Evolutionary conservation across 2,329 filamentous ascomycete species (phyloP).

Genomic region (Aspergillus sp.): DNA sequence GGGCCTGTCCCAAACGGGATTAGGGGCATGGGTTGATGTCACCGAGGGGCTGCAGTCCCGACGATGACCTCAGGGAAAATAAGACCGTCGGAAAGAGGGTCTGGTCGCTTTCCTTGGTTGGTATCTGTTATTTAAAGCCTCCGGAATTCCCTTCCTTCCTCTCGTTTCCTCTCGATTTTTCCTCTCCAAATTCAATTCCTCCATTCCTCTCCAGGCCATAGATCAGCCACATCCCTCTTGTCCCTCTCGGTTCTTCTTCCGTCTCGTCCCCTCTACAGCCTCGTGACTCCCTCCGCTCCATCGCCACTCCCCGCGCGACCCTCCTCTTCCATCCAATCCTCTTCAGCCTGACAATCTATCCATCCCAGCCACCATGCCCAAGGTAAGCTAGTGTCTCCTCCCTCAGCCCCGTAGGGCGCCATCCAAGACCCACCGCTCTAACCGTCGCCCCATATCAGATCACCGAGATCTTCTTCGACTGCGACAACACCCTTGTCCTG

Average conservation of each 20-base stretch:
- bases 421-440: conserved; percentile 15
- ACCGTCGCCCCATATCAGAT: conserved; percentile 47
- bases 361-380: conserved; percentile 28
- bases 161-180: not conserved
- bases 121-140: not conserved
- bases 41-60: too few species aligned
- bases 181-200: not conserved
- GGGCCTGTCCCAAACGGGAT: too few species aligned
- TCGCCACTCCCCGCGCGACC: not conserved
- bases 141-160: not conserved
- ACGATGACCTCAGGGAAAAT: too few species aligned
- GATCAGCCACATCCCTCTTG: not conserved
- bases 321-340: conserved; percentile 2
- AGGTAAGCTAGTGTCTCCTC: conserved; percentile 26
- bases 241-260: not conserved
- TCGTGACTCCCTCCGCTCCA: not conserved
- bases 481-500: conserved; percentile 87
- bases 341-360: conserved; percentile 7
- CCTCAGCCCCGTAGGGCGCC: not conserved
- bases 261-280: not conserved
- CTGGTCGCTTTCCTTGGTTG: too few species aligned
- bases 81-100: too few species aligned
- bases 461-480: conserved; percentile 70
- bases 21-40: too few species aligned
- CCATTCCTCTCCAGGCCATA: not conserved